These are phyloP conservation scores for Tolypocladium guangdongense DNA, from an alignment of 2,329 filamentous ascomycete species.

Conservation along the genomic window DNA sequence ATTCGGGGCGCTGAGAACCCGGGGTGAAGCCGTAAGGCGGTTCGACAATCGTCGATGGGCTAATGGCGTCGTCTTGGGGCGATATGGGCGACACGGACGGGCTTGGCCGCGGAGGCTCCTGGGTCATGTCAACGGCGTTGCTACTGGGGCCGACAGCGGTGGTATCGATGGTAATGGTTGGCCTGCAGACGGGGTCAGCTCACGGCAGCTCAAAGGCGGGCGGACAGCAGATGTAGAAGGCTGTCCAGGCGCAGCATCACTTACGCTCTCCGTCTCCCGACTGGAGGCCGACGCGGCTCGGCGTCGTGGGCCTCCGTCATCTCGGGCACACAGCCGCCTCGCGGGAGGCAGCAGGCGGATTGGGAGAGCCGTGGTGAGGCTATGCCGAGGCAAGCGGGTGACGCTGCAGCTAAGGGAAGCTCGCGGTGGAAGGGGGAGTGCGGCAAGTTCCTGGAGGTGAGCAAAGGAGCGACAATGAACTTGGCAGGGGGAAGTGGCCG, in stretches of 20 bases:
- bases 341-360: constrained; percentile 4
- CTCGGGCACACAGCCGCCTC: constrained; percentile 9
- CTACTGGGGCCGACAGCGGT: constrained; percentile 25
- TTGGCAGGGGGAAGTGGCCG: neutral
- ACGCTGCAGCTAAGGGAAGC: neutral
- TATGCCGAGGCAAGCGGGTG: constrained; percentile 1
- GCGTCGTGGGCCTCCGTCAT: constrained; percentile 12
- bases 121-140: constrained; percentile 16
- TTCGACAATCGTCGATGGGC: constrained; percentile 26
- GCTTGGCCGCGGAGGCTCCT: constrained; percentile 7
- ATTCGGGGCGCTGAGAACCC: constrained; percentile 24
- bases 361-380: constrained; percentile 3
- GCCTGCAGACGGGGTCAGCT: constrained; percentile 21
- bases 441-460: neutral
- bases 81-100: constrained; percentile 22
- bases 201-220: neutral
- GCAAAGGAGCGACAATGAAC: neutral
- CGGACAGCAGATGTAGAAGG: neutral
- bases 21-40: constrained; percentile 15
- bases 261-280: constrained; percentile 26
- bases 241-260: constrained; percentile 8
- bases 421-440: neutral
- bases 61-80: constrained; percentile 27
- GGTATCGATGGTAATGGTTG: constrained; percentile 45
- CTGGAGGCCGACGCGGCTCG: constrained; percentile 8